Evolutionary conservation across 164 flowering plant species (phyloP), one percentile per base, ranked within the genome.

Genomic region (Stephania cephalantha): DNA sequence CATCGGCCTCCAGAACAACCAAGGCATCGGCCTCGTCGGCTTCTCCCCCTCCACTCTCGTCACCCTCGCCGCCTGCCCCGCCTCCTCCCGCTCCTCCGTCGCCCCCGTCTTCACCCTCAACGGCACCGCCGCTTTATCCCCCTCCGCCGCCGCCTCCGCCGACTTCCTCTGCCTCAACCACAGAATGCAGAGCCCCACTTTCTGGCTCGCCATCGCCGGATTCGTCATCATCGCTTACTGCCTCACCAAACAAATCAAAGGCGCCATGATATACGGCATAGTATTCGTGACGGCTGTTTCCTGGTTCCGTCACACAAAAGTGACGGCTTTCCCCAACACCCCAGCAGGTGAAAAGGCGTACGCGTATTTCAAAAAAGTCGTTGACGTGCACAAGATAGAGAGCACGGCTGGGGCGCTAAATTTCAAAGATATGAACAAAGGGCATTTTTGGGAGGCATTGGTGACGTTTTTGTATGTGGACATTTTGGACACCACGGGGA

Each of bases 191-290:
- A 92, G 97, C 80, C 88, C 98, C 10, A 94, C 97, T 0, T 81
- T 94, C 15, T 94, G 98, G 97, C 87, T 94, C 0, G 98, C 86
- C 4, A 68, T 90, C 9, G 87, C 87, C 0, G 98, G 98, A 1
- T 92, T 94, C 82, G 84, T 91, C 1, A 87, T 92, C 0, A 94
- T 94, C 46, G 91, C 93, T 1, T 88, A 89, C 64, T 89, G 96
- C 65, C 46, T 92, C 44, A 84, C 85, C 25, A 90, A 87, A 46
- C 83, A 89, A 79, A 64, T 94, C 0, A 92, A 94, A 70, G 98
- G 98, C 0, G 97, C 93, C 1, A 92, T 92, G 95, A 91, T 94
- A 8, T 94, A 94, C 83, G 98, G 98, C 8, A 89, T 94, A 35
- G 80, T 94, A 0, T 90, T 94, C 75, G 97, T 94, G 1, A 94